Conservation (phyloP, 2,329 filamentous ascomycete genomes). For the Aspergillus novofumigatus region DNA sequence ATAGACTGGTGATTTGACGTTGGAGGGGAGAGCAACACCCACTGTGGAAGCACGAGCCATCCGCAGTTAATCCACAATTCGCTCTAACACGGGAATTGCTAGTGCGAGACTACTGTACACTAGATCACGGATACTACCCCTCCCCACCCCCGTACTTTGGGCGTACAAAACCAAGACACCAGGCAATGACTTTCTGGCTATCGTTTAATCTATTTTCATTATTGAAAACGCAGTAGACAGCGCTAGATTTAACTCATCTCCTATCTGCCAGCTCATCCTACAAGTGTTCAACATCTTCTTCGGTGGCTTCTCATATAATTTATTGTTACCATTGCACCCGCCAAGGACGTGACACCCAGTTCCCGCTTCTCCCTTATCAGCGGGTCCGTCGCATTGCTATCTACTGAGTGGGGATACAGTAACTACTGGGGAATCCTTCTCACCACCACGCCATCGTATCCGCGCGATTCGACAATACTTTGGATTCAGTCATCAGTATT, state of each 20-base stretch:
- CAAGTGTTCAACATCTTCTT: background rate
- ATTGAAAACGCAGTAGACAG: background rate
- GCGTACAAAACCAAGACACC: background rate
- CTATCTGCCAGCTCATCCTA: background rate
- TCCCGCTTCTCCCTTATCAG: background rate
- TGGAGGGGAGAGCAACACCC: background rate
- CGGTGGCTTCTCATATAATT: background rate
- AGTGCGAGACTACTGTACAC: constrained; percentile 11
- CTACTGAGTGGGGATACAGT: background rate
- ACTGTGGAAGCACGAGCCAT: background rate
- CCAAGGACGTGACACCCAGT: background rate
- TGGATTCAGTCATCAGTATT: background rate
- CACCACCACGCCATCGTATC: background rate
- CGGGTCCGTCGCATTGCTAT: background rate
- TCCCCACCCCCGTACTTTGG: constrained; percentile 18
- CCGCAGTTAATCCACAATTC: background rate
- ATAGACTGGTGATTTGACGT: background rate
- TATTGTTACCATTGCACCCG: background rate
- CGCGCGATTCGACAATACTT: background rate
- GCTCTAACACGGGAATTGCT: too few relatives aligned
- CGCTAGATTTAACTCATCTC: background rate
- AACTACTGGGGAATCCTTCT: background rate
- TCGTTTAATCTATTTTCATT: background rate
- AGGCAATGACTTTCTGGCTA: background rate
- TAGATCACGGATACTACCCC: constrained; percentile 9